These are phyloP conservation scores for Coniferiporia weirii DNA, from an alignment of 1,284 basidiomycete genomes.

Conservation along the genomic window DNA sequence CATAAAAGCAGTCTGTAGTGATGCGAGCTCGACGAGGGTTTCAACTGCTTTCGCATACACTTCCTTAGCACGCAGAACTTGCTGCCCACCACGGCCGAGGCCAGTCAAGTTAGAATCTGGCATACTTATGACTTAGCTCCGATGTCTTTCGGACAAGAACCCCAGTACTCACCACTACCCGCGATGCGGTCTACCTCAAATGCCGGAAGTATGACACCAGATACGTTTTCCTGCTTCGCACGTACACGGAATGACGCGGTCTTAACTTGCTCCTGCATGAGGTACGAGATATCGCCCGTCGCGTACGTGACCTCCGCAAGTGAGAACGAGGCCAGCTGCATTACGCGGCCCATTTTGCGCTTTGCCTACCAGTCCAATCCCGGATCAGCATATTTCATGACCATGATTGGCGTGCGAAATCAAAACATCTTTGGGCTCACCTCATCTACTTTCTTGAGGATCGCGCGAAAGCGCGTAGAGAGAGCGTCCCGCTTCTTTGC, in stretches of 20 bases:
- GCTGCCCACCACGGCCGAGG: constrained; percentile 94
- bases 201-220: constrained; percentile 93
- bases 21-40: constrained; percentile 95
- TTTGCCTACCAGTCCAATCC: constrained; percentile 66
- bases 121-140: too few relatives aligned
- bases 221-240: constrained; percentile 97
- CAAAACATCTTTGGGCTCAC: constrained; percentile 37
- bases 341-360: constrained; percentile 97
- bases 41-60: constrained; percentile 97
- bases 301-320: constrained; percentile 98
- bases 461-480: constrained; percentile 87
- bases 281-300: constrained; percentile 95
- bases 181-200: constrained; percentile 87
- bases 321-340: constrained; percentile 97
- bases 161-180: constrained; percentile 60
- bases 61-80: constrained; percentile 90
- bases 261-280: constrained; percentile 89
- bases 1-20: constrained; percentile 95
- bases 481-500: constrained; percentile 98
- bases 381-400: background rate
- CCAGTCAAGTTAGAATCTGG: constrained; percentile 97
- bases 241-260: constrained; percentile 90
- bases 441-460: constrained; percentile 91
- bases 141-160: too few relatives aligned
- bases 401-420: background rate